phyloP scores from a whole-genome alignment of 805 yeast species.

The Tetrapisispora namnaoensis region DNA sequence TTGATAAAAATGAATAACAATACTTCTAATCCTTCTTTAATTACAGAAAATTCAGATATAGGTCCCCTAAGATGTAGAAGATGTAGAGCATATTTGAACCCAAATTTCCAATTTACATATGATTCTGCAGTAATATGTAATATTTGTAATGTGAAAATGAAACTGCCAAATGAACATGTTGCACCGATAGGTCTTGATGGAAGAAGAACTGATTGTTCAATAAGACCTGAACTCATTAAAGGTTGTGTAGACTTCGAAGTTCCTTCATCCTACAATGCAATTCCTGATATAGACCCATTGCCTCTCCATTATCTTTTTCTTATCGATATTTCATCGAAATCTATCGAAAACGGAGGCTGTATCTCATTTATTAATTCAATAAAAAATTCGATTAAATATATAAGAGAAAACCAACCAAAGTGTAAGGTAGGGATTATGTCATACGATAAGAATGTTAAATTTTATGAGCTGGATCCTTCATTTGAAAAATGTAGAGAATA shows the following conservation, averaged over 20 bases:
- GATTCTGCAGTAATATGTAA: conserved; percentile 69
- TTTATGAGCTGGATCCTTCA: conserved; percentile 54
- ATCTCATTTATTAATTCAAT: conserved; percentile 59
- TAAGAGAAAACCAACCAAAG: conserved; percentile 29
- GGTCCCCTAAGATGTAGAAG: conserved; percentile 77
- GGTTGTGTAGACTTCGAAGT: conserved; percentile 85
- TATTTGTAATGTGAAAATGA: conserved; percentile 70
- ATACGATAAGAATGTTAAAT: conserved; percentile 62
- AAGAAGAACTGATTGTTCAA: conserved; percentile 47
- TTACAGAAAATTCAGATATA: not conserved
- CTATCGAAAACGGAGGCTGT: conserved; percentile 46
- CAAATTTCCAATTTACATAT: conserved; percentile 56
- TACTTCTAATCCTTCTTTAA: conserved; percentile 15
- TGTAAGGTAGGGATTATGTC: conserved; percentile 62
- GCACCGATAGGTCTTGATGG: conserved; percentile 53
- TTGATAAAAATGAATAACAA: conserved; percentile 25
- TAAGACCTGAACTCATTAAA: conserved; percentile 46
- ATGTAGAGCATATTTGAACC: conserved; percentile 85
- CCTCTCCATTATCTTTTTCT: conserved; percentile 63
- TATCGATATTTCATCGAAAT: conserved; percentile 58
- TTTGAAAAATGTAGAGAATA: conserved; percentile 49
- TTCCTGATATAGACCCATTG: conserved; percentile 31
- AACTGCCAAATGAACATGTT: conserved; percentile 56
- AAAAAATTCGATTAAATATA: conserved; percentile 39
- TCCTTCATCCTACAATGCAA: conserved; percentile 58